Percentiles rank a stretch among this genome's conserved stretches.
Evolutionary conservation across 2,329 filamentous ascomycete species (phyloP).

Genomic region (Chalara sp.): DNA sequence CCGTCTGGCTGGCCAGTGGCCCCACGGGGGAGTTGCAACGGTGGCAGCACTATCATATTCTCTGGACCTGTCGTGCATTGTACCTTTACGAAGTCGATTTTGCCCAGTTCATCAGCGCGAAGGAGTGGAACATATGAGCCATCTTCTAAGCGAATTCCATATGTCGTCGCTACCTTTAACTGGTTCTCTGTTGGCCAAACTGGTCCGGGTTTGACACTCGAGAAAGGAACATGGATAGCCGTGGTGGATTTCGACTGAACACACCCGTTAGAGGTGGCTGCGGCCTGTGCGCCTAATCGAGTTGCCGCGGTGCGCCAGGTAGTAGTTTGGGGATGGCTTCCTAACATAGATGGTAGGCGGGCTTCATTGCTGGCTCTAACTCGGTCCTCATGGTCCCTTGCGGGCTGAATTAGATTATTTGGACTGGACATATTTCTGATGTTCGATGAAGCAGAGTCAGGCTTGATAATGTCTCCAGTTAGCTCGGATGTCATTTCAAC

Average conservation of each 20-base stretch:
- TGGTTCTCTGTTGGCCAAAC: slow-evolving; percentile 16
- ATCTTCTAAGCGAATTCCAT: slow-evolving; percentile 47
- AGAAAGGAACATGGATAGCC: slow-evolving; percentile 8
- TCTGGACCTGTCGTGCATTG: slow-evolving; percentile 26
- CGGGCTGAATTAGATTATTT: too few relatives aligned
- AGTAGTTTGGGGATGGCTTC: too few relatives aligned
- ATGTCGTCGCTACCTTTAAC: slow-evolving; percentile 32
- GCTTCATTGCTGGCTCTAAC: too few relatives aligned
- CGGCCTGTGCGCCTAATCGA: too few relatives aligned
- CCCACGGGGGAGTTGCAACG: not conserved
- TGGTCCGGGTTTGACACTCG: slow-evolving; percentile 16
- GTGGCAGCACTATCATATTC: slow-evolving; percentile 24
- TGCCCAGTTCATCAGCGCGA: slow-evolving; percentile 43
- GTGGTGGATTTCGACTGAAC: not conserved
- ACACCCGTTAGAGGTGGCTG: slow-evolving; percentile 20
- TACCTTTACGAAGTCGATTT: slow-evolving; percentile 34
- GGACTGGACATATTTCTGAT: too few relatives aligned
- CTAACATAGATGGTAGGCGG: too few relatives aligned
- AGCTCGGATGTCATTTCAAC: too few relatives aligned
- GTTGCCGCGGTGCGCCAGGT: too few relatives aligned
- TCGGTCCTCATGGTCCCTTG: too few relatives aligned
- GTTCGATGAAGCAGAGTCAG: too few relatives aligned
- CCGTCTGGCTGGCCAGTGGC: too few relatives aligned
- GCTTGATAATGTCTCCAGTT: too few relatives aligned
- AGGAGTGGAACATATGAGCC: slow-evolving; percentile 48